Evolutionary conservation across 1,139 yeast genomes (phyloP), one percentile per base, ranked within the genome.

Genomic region (Saccharomyces hybrid): DNA sequence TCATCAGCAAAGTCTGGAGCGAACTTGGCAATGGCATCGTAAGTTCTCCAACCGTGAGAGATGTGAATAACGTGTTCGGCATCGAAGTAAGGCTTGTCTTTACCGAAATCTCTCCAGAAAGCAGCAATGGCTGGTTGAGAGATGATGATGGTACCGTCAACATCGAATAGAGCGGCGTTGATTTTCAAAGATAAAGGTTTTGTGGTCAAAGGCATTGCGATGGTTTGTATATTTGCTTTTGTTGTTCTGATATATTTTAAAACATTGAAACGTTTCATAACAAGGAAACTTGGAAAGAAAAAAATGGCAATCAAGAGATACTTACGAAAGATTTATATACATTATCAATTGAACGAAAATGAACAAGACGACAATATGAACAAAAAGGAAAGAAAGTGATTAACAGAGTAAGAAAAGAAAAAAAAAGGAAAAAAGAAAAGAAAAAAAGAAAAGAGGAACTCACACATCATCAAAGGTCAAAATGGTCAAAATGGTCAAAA

Each of bases 131-230:
- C 90, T 58, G 83, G 84, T 59, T 91, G 87, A 50, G 95, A 86
- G 70, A 85, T 82, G 70, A 88, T 88, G 68, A 88, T 76, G 48
- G 96, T 88, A 57, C 96, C 96, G 69, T 88, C 96, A 57, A 90
- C 83, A 71, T 88, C 96, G 71, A 88, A 88, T 63, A 86, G 79
- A 63, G 78, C 72, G 51, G 74, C 75, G 64, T 70, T 67, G 48
- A 70, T 67, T 57, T 67, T 68, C 51, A 70, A 57, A 54, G 70
- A 65, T 47, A 68, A 51, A 50, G 72, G 71, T 61, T 66, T 62
- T 48, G 62, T 57, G 51, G 67, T 56, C 55, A 59, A 55, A 60
- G 68, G 59, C 70, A 67, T 67, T 6, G n/a, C n/a, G n/a, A 6
- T 28, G 27, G 34, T 48, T 29, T 49, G 16, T 49, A 20, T 13